These are phyloP conservation scores for Senna siamea DNA, from an alignment of 306 rosid genomes.

Conservation along the genomic window DNA sequence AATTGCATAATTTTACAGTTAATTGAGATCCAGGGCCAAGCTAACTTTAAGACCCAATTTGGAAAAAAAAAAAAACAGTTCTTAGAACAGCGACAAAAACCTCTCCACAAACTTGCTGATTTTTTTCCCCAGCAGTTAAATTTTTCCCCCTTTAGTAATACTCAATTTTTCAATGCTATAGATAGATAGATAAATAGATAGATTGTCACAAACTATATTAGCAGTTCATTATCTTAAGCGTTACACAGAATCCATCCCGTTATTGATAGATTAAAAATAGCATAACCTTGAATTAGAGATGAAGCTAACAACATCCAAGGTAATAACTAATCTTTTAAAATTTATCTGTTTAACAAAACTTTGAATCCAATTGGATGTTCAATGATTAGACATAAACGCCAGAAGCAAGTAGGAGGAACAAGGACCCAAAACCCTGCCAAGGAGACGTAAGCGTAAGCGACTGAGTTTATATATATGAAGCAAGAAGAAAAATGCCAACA, in stretches of 20 bases:
- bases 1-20: not conserved
- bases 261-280: constrained; percentile 20
- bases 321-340: constrained; percentile 41
- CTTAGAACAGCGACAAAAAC: not conserved
- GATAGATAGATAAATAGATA: constrained; percentile 3
- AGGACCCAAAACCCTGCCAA: constrained; percentile 84
- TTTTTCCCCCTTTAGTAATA: no score
- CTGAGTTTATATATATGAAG: constrained; percentile 35
- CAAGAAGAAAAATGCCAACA: not conserved
- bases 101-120: not conserved
- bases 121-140: no score
- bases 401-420: constrained; percentile 88
- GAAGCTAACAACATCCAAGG: constrained; percentile 33
- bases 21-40: not conserved
- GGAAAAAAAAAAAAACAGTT: not conserved
- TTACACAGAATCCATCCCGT: constrained; percentile 38
- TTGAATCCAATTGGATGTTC: constrained; percentile 31
- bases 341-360: constrained; percentile 51
- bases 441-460: constrained; percentile 12
- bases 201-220: constrained; percentile 20
- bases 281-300: constrained; percentile 27
- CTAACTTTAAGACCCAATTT: not conserved
- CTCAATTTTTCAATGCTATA: no score
- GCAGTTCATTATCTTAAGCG: constrained; percentile 36
- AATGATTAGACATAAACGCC: constrained; percentile 83